Evolutionary conservation across 2,329 filamentous ascomycete genomes (phyloP).

Genomic region (Microsporum audouinii): DNA sequence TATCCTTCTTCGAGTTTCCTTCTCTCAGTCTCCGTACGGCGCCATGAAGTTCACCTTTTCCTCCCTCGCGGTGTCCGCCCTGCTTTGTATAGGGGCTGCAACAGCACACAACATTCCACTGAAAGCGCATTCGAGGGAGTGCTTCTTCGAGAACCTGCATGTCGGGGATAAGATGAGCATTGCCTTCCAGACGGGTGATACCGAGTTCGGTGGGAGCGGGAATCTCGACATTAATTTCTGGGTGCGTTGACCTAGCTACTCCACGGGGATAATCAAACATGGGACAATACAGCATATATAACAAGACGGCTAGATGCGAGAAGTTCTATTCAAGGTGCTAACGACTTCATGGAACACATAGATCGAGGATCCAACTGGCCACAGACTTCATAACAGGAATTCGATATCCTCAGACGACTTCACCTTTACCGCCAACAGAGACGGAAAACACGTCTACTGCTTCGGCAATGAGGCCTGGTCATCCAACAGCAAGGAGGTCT

Average conservation of each 20-base stretch:
- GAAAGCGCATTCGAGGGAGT: slow-evolving; percentile 84
- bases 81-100: slow-evolving; percentile 49
- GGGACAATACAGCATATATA: background rate
- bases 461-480: slow-evolving; percentile 99
- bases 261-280: background rate
- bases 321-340: background rate
- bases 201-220: slow-evolving; percentile 87
- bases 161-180: slow-evolving; percentile 96
- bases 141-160: slow-evolving; percentile 90
- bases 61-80: slow-evolving; percentile 39
- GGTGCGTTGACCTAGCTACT: slow-evolving; percentile 47
- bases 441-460: slow-evolving; percentile 92
- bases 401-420: slow-evolving; percentile 82
- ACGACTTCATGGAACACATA: slow-evolving; percentile 21
- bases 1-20: background rate
- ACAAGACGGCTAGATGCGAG: background rate
- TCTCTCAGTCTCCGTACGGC: background rate
- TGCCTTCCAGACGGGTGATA: slow-evolving; percentile 93
- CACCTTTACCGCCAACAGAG: slow-evolving; percentile 71
- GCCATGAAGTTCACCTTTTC: slow-evolving; percentile 33
- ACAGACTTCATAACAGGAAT: slow-evolving; percentile 69
- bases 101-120: slow-evolving; percentile 92
- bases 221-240: slow-evolving; percentile 97
- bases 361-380: slow-evolving; percentile 67
- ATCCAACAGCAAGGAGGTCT: slow-evolving; percentile 91